These are phyloP conservation scores for Verticillium klebahnii DNA, from an alignment of 2,329 filamentous ascomycete species.

Conservation along the genomic window DNA sequence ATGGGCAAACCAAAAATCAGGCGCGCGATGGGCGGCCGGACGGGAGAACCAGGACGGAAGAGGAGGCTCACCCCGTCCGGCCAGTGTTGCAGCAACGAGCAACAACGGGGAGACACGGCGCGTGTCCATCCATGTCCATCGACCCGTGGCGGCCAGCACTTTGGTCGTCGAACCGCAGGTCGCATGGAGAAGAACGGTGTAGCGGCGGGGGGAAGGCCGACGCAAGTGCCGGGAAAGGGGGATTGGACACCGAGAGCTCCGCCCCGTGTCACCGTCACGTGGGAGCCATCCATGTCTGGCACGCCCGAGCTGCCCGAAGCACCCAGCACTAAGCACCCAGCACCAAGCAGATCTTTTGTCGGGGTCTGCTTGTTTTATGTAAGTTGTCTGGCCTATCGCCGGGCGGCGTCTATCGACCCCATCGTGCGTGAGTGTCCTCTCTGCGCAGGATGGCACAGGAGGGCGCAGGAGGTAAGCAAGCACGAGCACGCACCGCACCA, in stretches of 20 bases:
- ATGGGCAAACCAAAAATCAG: neutral
- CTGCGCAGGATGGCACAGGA: no score
- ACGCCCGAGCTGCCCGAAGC: neutral
- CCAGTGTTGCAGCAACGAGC: neutral
- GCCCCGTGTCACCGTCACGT: neutral
- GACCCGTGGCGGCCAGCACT: neutral
- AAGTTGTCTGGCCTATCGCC: no score
- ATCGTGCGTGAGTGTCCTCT: no score
- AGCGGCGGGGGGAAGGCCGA: neutral
- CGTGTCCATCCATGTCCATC: neutral
- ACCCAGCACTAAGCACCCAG: no score
- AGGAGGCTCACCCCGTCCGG: neutral
- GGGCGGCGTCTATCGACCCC: no score
- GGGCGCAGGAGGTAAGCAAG: no score
- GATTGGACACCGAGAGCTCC: neutral
- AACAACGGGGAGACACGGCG: no score
- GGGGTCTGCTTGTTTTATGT: no score
- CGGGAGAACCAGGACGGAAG: neutral
- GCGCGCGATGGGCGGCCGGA: neutral
- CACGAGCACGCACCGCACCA: no score
- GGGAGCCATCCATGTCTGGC: neutral
- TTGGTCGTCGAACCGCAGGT: no score
- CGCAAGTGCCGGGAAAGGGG: neutral
- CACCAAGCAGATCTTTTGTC: neutral
- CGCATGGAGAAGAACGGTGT: neutral